Percentiles rank a stretch among this genome's conserved stretches.
Evolutionary conservation across 225 moss, liverwort and hornwort genomes (phyloP).

Genomic region (Rhytidiadelphus loreus): DNA sequence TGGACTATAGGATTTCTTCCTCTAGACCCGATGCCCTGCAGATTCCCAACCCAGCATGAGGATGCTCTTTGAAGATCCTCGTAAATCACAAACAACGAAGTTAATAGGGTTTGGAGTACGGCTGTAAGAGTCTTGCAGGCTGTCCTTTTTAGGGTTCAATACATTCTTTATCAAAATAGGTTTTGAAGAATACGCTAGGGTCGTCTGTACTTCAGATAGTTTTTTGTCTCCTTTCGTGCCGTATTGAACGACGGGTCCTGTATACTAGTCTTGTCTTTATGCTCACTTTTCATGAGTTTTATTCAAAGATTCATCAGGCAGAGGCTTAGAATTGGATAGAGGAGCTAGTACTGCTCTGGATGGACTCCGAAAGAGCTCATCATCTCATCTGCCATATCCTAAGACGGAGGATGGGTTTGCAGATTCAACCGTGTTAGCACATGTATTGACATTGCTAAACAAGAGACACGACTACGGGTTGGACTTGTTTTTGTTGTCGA

Average conservation of each 20-base stretch:
- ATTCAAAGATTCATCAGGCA: not conserved
- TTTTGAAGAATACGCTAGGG: not conserved
- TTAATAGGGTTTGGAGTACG: not conserved
- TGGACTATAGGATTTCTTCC: not conserved
- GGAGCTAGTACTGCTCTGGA: not conserved
- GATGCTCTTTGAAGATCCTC: not conserved
- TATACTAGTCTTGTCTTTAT: not conserved
- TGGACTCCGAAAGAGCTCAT: not conserved
- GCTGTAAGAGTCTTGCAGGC: not conserved
- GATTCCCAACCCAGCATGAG: not conserved
- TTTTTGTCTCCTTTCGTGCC: not conserved
- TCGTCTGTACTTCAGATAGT: not conserved
- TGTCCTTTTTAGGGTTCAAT: not conserved
- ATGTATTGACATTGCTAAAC: slow-evolving; percentile 81
- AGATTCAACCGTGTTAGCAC: slow-evolving; percentile 99
- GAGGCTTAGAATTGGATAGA: not conserved
- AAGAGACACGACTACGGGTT: slow-evolving; percentile 83
- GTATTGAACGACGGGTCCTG: too few relatives aligned
- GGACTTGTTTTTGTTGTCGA: slow-evolving; percentile 91
- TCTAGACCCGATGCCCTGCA: not conserved
- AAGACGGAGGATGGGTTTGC: slow-evolving; percentile 6
- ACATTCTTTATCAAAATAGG: not conserved
- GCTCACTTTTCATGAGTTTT: not conserved
- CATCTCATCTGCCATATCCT: not conserved
- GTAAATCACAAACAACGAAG: not conserved